Base-by-base conservation (phyloP, 345 rosid species). In the Linum usitatissimum region DNA sequence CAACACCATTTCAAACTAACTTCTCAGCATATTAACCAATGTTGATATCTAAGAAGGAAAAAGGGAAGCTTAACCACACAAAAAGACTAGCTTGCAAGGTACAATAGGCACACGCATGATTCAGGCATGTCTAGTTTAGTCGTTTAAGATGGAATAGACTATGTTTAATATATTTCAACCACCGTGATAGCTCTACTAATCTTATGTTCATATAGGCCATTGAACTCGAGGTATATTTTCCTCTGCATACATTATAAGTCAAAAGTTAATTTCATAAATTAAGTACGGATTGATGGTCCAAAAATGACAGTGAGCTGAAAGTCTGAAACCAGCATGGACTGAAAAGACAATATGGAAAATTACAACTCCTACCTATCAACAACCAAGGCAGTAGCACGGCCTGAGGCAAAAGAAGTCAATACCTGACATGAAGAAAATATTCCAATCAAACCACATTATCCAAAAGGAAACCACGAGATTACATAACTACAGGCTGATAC, bases 341-440 rank as follows among this genome's bases (percentile, higher is more conserved):
- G 51, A 45, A 7, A 13, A 45, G 3, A 12, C 10, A 45, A 45
- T 17, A 12, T 45, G 51, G 17, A 45, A 45, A 45, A 10, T 45
- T 13, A 45, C 15, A 64, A 36, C 53, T 14, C 77, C 55, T 77
- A 91, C 95, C 95, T 72, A 76, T 94, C 99, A 68, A 94, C 97
- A 67, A 94, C 99, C 59, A 94, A 76, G n/a, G 97, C 85, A 59
- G 99, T 90, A 19, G 99, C 88, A 54, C 99, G 99, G 15, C 99
- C 99, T 70, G 95, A 84, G 39, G 99, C 96, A 80, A 93, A 93
- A 57, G 99, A 93, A 17, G 97, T 90, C 70, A 94, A 90, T 68
- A 94, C 98, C 98, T 91, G 80, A 61, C 59, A 80, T 70, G 57
- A 40, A 64, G 53, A 15, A 77, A 66, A 38, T 55, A 31, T 9